Base-by-base conservation (phyloP, 2,329 filamentous ascomycete species). In the Mollisia scopiformis region DNA sequence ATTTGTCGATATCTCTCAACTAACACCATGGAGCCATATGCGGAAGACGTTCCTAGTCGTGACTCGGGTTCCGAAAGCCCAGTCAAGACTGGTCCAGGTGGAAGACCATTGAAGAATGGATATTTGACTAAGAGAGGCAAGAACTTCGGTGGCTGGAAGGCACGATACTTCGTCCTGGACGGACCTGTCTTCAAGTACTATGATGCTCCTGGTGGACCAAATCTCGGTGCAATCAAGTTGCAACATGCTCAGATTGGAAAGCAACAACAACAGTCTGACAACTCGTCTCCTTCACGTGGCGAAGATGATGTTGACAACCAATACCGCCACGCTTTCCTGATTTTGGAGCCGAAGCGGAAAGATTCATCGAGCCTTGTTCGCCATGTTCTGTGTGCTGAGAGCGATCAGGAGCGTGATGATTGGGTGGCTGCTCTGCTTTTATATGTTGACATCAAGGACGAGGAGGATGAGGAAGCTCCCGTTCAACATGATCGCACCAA, bases 71-170 rank as follows among this genome's bases (percentile, higher is more conserved):
- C 71, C 25, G 75, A 79, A 39, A 72, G 75, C 35, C 74, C 71
- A 8, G 65, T 73, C 56, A 82, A 75, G 71, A 78, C 79, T 3
- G 85, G 87, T 0, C 81, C 86, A 6, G 86, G 88, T 68, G 86
- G 87, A 3, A 86, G 88, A 52, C 87, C 89, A 8, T 82, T 88
- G 61, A 92, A 92, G 72, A 93, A 88, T 72, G 95, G 95, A 8
- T 99, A 98, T 75, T 79, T 99, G 53, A 98, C 95, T 1, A 99
- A 99, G 79, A 87, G 91, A 68, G 95, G 95, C 52, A 99, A 99
- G 81, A 98, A 98, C 72, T 99, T 99, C 77, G 95, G 95, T 55
- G 95, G 95, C 52, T 99, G 95, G 95, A 99, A 99, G 77, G 93
- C 93, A 11, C 80, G 88, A 59, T 90, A 86, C 70, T 91, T 91